These are phyloP conservation scores for Fusarium sp. DNA, from an alignment of 2,329 filamentous ascomycete genomes.

Conservation along the genomic window DNA sequence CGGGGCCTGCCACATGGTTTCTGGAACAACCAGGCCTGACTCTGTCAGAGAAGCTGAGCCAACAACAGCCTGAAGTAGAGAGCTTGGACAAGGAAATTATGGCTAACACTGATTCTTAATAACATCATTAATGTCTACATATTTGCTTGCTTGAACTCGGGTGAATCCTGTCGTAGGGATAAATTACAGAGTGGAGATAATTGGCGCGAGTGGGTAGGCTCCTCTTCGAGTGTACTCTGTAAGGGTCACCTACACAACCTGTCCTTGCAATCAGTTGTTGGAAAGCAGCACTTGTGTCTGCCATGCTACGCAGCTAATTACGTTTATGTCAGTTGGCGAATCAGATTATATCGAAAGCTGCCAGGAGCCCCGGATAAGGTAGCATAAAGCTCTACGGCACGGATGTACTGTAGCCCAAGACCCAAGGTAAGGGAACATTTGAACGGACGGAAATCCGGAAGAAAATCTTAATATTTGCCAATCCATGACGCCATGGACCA, in stretches of 20 bases:
- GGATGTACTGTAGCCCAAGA: not conserved
- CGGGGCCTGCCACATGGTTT: constrained; percentile 28
- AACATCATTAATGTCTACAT: not conserved
- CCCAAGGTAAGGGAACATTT: constrained; percentile 7
- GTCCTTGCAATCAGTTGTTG: constrained; percentile 7
- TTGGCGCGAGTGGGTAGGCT: not conserved
- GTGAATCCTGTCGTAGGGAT: not conserved
- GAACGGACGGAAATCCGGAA: constrained; percentile 6
- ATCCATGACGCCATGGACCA: constrained; percentile 20
- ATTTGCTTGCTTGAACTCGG: constrained; percentile 2
- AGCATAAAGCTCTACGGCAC: constrained; percentile 4
- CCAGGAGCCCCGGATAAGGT: constrained; percentile 12
- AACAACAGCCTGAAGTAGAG: not conserved
- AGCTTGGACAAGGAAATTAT: not conserved
- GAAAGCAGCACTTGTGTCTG: not conserved
- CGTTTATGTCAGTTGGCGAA: not conserved
- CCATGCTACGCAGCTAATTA: not conserved
- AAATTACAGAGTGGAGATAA: constrained; percentile 7
- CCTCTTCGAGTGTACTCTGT: not conserved
- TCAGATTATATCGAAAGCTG: constrained; percentile 19
- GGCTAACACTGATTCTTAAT: not conserved
- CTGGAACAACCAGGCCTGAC: constrained; percentile 10
- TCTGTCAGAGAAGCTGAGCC: constrained; percentile 17
- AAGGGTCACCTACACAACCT: not conserved
- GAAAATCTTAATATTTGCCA: constrained; percentile 3